phyloP scores from a whole-genome alignment of 1,139 yeast species.

The Pichia sp. region DNA sequence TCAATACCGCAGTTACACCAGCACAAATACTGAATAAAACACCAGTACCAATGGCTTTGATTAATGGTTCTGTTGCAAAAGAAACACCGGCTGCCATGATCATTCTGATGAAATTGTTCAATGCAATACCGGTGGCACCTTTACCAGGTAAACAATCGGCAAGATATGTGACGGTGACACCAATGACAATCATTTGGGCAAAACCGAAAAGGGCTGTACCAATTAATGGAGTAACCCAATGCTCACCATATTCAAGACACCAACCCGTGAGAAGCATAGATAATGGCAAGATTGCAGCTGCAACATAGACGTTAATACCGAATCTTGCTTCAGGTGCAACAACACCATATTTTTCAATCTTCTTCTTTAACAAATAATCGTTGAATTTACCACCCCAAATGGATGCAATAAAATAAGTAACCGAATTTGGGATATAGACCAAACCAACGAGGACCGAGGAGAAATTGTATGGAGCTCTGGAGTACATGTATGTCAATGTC shows the following conservation, averaged over 20 bases:
- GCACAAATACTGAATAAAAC: slow-evolving; percentile 66
- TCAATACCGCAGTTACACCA: slow-evolving; percentile 46
- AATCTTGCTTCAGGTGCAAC: slow-evolving; percentile 76
- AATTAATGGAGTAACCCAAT: slow-evolving; percentile 75
- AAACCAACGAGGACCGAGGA: slow-evolving; percentile 66
- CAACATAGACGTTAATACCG: slow-evolving; percentile 69
- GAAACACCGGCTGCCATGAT: slow-evolving; percentile 74
- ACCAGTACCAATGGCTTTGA: slow-evolving; percentile 66
- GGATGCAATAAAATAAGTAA: slow-evolving; percentile 72
- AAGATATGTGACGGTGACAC: slow-evolving; percentile 75
- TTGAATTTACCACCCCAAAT: slow-evolving; percentile 79
- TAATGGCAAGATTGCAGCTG: slow-evolving; percentile 60
- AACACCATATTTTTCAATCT: slow-evolving; percentile 58
- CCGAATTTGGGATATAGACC: slow-evolving; percentile 79
- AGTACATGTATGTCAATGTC: slow-evolving; percentile 64
- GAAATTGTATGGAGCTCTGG: slow-evolving; percentile 69
- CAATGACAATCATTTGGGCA: slow-evolving; percentile 82
- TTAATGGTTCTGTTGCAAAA: slow-evolving; percentile 69
- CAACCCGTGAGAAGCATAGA: slow-evolving; percentile 79
- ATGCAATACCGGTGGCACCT: slow-evolving; percentile 88
- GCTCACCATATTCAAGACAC: slow-evolving; percentile 63
- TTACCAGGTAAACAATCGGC: slow-evolving; percentile 86
- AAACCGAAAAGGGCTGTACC: slow-evolving; percentile 84
- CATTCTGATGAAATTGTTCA: slow-evolving; percentile 74
- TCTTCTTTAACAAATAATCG: slow-evolving; percentile 56